Percentiles rank a stretch among this genome's conserved stretches.
phyloP scores from a whole-genome alignment of 257 asterid genomes.

The Plantago ovata region DNA sequence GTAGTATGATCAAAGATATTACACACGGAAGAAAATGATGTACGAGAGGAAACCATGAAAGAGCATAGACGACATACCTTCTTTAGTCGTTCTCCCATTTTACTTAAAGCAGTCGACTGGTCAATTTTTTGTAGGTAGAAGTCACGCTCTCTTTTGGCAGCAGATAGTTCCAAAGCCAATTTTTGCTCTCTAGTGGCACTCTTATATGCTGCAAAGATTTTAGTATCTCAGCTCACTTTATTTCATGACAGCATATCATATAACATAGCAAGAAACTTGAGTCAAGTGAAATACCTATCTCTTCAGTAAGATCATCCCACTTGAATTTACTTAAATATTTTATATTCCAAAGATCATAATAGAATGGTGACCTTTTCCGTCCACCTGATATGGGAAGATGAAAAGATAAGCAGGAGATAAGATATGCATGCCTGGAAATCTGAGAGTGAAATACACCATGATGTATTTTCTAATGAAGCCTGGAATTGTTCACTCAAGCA shows the following conservation, averaged over 20 bases:
- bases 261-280: neutral
- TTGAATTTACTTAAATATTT: constrained; percentile 93
- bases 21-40: neutral
- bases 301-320: constrained; percentile 96
- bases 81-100: constrained; percentile 67
- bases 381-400: constrained; percentile 56
- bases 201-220: constrained; percentile 53
- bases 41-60: neutral
- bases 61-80: constrained; percentile 43
- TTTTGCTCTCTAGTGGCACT: constrained; percentile 76
- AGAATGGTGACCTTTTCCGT: constrained; percentile 74
- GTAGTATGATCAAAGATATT: constrained; percentile 1
- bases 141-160: constrained; percentile 81
- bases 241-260: constrained; percentile 12
- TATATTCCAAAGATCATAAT: constrained; percentile 91
- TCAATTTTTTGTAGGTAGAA: constrained; percentile 76
- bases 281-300: constrained; percentile 44
- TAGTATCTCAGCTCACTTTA: constrained; percentile 17
- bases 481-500: too few species aligned
- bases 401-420: neutral
- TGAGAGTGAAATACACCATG: too few species aligned
- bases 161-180: constrained; percentile 67
- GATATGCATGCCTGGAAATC: too few species aligned
- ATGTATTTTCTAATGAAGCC: too few species aligned
- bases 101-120: constrained; percentile 56